Evolutionary conservation across 257 asterid species (phyloP).

Genomic region (Fraxinus anomala): DNA sequence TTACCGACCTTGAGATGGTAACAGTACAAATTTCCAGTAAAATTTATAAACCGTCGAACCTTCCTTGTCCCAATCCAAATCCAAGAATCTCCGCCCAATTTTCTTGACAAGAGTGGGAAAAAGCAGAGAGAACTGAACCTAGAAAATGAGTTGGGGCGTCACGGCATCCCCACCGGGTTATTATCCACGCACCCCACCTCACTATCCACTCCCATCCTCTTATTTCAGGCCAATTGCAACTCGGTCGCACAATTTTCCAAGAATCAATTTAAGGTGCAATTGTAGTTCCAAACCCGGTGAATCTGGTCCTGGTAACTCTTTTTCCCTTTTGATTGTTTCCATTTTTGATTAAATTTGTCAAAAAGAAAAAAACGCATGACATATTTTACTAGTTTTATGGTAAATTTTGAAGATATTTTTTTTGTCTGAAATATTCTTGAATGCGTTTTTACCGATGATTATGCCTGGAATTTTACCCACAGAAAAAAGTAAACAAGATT

Average conservation of each 20-base stretch:
- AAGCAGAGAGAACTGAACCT: no score
- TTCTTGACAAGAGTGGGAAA: not conserved
- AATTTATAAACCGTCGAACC: no score
- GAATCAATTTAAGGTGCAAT: slow-evolving; percentile 40
- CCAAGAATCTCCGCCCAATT: not conserved
- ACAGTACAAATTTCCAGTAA: not conserved
- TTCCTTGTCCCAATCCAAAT: not conserved
- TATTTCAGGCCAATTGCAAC: slow-evolving; percentile 20
- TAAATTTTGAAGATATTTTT: not conserved
- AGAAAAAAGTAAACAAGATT: no score
- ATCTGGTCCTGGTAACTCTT: slow-evolving; percentile 34
- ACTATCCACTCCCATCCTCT: slow-evolving; percentile 24
- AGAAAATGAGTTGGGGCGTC: not conserved
- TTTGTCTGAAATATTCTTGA: not conserved
- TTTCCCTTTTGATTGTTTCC: no score
- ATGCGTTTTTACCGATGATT: not conserved
- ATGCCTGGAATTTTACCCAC: no score
- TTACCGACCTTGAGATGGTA: no score
- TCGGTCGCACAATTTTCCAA: slow-evolving; percentile 25
- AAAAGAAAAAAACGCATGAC: not conserved
- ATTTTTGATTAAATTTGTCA: not conserved
- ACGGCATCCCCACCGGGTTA: not conserved
- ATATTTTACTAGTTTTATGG: not conserved
- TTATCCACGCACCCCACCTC: not conserved
- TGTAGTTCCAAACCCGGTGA: slow-evolving; percentile 32